Base-by-base conservation (phyloP, 2,329 filamentous ascomycete genomes). In the Pseudocercospora fuligena region DNA sequence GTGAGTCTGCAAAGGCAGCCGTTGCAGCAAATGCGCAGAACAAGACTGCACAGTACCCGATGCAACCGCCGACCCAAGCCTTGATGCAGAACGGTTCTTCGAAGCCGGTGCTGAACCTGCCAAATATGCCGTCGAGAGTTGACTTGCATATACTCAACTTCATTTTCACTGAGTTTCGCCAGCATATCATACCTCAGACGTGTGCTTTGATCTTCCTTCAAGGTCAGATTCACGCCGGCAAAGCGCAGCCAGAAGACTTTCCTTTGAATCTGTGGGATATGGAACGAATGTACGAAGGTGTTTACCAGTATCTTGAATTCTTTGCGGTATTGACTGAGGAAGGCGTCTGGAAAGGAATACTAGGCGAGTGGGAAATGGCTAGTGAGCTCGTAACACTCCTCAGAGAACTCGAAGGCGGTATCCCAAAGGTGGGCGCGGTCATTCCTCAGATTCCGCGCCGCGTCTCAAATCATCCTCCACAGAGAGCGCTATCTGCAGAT, bases 251-350 rank as follows among this genome's bases (percentile, higher is more conserved):
- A 0, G 89, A 92, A 68, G 94, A 97, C 74, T 98, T 97, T 74
- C 94, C 94, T 0, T 89, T 97, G 1, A 96, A 98, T 74, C 87
- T 93, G 56, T 98, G 94, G 94, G 94, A 98, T 74, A 97, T 98
- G 91, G 94, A 98, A 78, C 89, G 94, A 14, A 94, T 96, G 66
- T 97, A 97, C 78, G 94, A 98, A 75, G 94, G 94, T 0, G 88
- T 98, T 0, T 93, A 94, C 60, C 94, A 97, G 78, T 97, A 97
- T 76, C 87, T 98, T 1, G 94, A 97, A 73, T 97, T 98, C 77
- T 91, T 97, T 62, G 93, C 91, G 16, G 94, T 95, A 0, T 87
- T 97, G 29, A 93, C 92, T 0, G 94, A 97, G 75, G 91, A 94
- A 73, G 86, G 90, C 51, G 90, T 92, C 60, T 93, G 93, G 83